Percentiles rank a stretch among this genome's conserved stretches.
phyloP scores from a whole-genome alignment of 495 filamentous ascomycete genomes.

The Ramalina peruviana region DNA sequence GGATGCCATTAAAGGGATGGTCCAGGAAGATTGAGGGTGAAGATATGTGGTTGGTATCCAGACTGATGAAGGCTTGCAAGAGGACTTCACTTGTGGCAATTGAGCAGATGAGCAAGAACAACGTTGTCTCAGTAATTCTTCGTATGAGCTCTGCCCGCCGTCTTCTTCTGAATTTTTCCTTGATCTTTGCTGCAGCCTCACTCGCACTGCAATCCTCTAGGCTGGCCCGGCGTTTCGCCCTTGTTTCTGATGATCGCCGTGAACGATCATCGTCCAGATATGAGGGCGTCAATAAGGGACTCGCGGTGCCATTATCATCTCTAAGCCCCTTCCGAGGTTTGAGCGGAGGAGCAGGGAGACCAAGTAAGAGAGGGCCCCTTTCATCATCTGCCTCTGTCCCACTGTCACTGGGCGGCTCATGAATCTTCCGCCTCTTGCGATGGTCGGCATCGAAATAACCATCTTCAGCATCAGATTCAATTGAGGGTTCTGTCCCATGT shows the following conservation, averaged over 20 bases:
- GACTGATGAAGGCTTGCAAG: too few relatives aligned
- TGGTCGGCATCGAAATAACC: slow-evolving; percentile 15
- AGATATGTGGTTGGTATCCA: too few relatives aligned
- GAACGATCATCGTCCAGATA: slow-evolving; percentile 39
- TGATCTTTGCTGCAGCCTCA: slow-evolving; percentile 14
- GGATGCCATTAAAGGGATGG: background rate
- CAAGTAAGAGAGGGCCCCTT: slow-evolving; percentile 52
- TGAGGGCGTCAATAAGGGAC: slow-evolving; percentile 45
- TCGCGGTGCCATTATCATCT: slow-evolving; percentile 21
- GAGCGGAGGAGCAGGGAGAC: slow-evolving; percentile 60
- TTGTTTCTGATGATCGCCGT: slow-evolving; percentile 10
- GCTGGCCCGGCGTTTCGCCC: slow-evolving; percentile 4
- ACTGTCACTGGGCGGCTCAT: slow-evolving; percentile 62
- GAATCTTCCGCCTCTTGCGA: slow-evolving; percentile 23
- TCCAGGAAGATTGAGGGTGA: too few relatives aligned
- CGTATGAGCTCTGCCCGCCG: slow-evolving; percentile 32
- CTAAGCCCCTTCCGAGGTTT: slow-evolving; percentile 60
- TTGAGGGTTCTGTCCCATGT: background rate
- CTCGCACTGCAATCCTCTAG: slow-evolving; percentile 7
- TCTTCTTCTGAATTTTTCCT: slow-evolving; percentile 21
- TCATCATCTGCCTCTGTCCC: slow-evolving; percentile 91
- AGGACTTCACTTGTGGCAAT: background rate
- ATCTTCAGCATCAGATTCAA: slow-evolving; percentile 10
- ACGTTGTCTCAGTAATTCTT: slow-evolving; percentile 28
- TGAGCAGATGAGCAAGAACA: slow-evolving; percentile 21